Percentiles rank a stretch among this genome's conserved stretches.
These are phyloP conservation scores for Sclerotinia spermophila DNA, from an alignment of 2,329 filamentous ascomycete species.

Conservation along the genomic window DNA sequence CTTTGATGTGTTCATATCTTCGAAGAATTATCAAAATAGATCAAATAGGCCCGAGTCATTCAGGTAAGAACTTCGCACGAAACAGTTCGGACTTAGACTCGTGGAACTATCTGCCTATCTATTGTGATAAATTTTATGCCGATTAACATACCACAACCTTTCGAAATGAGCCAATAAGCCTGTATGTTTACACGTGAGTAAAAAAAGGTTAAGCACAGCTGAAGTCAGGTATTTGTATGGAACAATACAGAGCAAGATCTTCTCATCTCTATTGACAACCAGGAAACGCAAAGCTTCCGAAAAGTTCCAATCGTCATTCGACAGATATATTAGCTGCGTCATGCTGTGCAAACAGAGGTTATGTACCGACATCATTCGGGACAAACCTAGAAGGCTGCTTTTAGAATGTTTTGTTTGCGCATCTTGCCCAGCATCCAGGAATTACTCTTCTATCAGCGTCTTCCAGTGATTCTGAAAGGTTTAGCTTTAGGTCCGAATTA, in stretches of 20 bases:
- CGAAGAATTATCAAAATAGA: not conserved
- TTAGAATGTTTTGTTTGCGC: not conserved
- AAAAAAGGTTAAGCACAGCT: not conserved
- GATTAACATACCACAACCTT: not conserved
- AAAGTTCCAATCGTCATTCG: not conserved
- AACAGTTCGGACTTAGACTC: not conserved
- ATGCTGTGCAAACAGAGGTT: not conserved
- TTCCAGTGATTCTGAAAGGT: not conserved
- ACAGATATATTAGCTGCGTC: not conserved
- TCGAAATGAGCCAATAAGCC: not conserved
- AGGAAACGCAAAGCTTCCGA: slow-evolving; percentile 7
- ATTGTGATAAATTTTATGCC: not conserved
- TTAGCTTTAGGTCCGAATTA: not conserved
- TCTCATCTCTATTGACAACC: slow-evolving; percentile 13
- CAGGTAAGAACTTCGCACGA: not conserved
- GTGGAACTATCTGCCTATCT: not conserved
- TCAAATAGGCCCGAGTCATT: slow-evolving; percentile 2
- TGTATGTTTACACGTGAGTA: not conserved
- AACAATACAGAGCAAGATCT: not conserved
- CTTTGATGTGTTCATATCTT: not conserved
- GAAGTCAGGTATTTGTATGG: not conserved
- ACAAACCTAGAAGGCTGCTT: slow-evolving; percentile 2
- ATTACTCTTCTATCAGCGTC: not conserved
- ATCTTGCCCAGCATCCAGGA: not conserved
- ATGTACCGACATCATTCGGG: slow-evolving; percentile 8